Evolutionary conservation across 2,329 filamentous ascomycete species (phyloP).

Genomic region (Cladosporium sphaerospermum): DNA sequence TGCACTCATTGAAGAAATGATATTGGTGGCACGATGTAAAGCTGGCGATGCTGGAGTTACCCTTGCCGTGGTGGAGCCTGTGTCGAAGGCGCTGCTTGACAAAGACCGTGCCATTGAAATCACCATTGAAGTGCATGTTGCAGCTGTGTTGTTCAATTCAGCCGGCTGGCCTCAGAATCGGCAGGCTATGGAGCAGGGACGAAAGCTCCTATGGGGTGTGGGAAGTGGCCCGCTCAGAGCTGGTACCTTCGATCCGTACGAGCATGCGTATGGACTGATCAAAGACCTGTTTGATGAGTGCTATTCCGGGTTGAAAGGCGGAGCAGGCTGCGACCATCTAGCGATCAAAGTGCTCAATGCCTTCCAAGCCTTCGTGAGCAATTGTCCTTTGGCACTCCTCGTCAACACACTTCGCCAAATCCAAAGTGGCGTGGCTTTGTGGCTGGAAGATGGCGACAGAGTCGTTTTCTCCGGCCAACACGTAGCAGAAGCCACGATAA

Average conservation of each 20-base stretch:
- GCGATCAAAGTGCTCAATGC: slow-evolving; percentile 26
- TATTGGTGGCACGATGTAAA: slow-evolving; percentile 1
- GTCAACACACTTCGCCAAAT: slow-evolving; percentile 20
- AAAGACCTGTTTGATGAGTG: slow-evolving; percentile 47
- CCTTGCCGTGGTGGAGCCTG: slow-evolving; percentile 58
- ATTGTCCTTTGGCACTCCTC: slow-evolving; percentile 37
- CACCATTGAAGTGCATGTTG: slow-evolving; percentile 8
- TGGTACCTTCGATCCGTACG: slow-evolving; percentile 52
- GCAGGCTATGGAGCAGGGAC: slow-evolving; percentile 59
- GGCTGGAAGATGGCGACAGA: slow-evolving; percentile 4
- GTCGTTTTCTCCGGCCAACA: background rate
- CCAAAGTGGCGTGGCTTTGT: slow-evolving; percentile 13
- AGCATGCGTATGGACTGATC: slow-evolving; percentile 58
- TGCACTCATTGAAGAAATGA: background rate
- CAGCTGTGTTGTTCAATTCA: slow-evolving; percentile 2
- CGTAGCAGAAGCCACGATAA: background rate
- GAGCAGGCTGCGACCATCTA: background rate
- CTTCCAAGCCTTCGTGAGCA: slow-evolving; percentile 43
- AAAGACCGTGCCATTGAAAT: slow-evolving; percentile 3
- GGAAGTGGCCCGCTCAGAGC: slow-evolving; percentile 31
- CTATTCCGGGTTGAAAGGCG: slow-evolving; percentile 45
- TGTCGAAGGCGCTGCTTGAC: slow-evolving; percentile 17
- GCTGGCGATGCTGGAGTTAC: slow-evolving; percentile 60
- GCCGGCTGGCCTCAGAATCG: slow-evolving; percentile 50
- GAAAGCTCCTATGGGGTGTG: slow-evolving; percentile 61